These are phyloP conservation scores for Arctium lappa DNA, from an alignment of 129 eudicot genomes.

Conservation along the genomic window DNA sequence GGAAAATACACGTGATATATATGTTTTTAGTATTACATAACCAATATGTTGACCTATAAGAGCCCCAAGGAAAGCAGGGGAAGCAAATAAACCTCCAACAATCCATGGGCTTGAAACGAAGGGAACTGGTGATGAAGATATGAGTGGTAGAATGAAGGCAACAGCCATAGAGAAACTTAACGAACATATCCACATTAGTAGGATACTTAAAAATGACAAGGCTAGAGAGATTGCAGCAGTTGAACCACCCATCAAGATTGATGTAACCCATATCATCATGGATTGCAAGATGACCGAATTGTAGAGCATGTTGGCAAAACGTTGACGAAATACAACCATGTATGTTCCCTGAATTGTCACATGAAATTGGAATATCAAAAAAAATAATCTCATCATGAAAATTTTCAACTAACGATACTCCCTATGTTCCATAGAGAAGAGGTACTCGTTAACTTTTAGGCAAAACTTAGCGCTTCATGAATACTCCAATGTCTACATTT, in stretches of 20 bases:
- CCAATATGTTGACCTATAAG: conserved; percentile 86
- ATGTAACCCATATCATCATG: conserved; percentile 65
- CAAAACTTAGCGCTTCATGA: neutral
- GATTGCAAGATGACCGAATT: conserved; percentile 80
- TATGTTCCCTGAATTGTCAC: conserved; percentile 57
- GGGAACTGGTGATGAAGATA: conserved; percentile 76
- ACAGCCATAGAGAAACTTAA: conserved; percentile 47
- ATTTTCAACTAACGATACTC: neutral
- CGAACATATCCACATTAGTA: conserved; percentile 81
- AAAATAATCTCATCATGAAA: neutral
- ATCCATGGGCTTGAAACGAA: conserved; percentile 74
- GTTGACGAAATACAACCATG: conserved; percentile 75
- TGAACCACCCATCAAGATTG: conserved; percentile 76
- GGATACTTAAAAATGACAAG: conserved; percentile 58
- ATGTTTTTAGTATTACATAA: conserved; percentile 38
- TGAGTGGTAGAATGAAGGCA: conserved; percentile 61
- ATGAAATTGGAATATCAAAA: conserved; percentile 1
- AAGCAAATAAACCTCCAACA: conserved; percentile 59
- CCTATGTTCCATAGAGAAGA: neutral
- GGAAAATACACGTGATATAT: conserved; percentile 38
- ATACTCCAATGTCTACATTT: neutral
- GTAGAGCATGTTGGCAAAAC: conserved; percentile 67
- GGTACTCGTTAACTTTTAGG: neutral
- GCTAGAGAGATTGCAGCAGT: conserved; percentile 57
- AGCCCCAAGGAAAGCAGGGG: conserved; percentile 94